Evolutionary conservation across 345 rosid genomes (phyloP), one percentile per base, ranked within the genome.

Genomic region (Brassica nigra): DNA sequence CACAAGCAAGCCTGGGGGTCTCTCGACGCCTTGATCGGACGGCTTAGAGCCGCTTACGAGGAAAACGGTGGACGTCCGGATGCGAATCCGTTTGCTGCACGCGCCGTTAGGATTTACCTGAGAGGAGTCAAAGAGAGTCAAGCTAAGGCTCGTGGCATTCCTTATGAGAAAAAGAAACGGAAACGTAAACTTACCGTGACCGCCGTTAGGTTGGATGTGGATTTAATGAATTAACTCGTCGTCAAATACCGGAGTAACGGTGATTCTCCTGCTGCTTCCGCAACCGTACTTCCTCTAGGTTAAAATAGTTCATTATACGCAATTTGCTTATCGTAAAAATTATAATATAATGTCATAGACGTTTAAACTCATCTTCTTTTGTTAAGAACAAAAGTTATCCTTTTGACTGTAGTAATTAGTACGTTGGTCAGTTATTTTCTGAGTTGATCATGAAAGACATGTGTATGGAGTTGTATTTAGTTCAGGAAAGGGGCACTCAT

Each of bases 1-100:
- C 81, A 86, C 34, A 90, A 83, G 52, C 93, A 90, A 69, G 93
- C 93, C 18, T 88, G 93, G 91, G 93, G 93, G 4, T 88, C 91
- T 81, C 90, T 90, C 23, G 93, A 90, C 78, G 89, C 93, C n/a
- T 83, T 90, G 75, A 87, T 90, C 83, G 93, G 93, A 75, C 87
- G 93, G 81, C 84, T 90, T 66, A 84, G 93, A 70, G 93, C 93
- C 0, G 91, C 93, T 5, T 88, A 83, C 33, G 93, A 90, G 54
- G 93, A 90, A 78, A 88, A 87, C 86, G 87, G 87, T 3, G 93
- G 93, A 28, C 81, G 76, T 49, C 83, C 83, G 0, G 93, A 90
- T 55, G 81, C 81, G 1, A 90, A 90, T 14, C 93, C 91, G 16
- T 88, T 90, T 47, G 93, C 90, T 31, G 86, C 90, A 16, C 85